Conservation (phyloP, 2,329 filamentous ascomycete genomes). For the Dactylellina leptospora region DNA sequence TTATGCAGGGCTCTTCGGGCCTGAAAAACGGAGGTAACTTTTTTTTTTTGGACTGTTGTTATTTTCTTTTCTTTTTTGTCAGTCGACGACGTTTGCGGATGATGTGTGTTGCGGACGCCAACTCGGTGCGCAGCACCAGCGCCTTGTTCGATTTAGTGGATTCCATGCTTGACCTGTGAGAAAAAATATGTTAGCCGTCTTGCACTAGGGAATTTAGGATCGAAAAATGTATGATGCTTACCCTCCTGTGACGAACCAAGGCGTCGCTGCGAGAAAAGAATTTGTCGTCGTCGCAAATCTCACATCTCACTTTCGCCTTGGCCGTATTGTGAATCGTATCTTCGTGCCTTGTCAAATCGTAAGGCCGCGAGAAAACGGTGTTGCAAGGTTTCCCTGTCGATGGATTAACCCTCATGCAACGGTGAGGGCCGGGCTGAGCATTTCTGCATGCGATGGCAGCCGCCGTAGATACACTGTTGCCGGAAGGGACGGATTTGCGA, state of each 20-base stretch:
- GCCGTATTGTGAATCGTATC: constrained; percentile 95
- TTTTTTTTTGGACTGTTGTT: background rate
- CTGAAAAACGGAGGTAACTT: constrained; percentile 11
- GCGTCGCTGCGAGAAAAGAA: constrained; percentile 96
- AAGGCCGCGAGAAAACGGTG: constrained; percentile 91
- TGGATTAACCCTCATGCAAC: constrained; percentile 91
- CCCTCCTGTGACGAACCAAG: constrained; percentile 82
- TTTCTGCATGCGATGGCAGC: constrained; percentile 71
- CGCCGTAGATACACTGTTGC: constrained; percentile 63
- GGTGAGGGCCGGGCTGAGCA: constrained; percentile 90
- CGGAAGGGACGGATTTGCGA: constrained; percentile 72
- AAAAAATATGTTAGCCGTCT: constrained; percentile 51
- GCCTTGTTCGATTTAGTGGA: constrained; percentile 49
- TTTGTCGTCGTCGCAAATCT: constrained; percentile 94
- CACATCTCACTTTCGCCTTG: constrained; percentile 93
- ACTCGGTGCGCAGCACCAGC: background rate
- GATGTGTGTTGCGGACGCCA: constrained; percentile 15
- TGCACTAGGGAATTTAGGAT: constrained; percentile 17
- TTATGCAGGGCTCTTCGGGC: constrained; percentile 47
- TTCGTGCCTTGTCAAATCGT: constrained; percentile 95
- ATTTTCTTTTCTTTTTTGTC: constrained; percentile 5
- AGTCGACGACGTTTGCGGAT: background rate
- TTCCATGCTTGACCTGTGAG: constrained; percentile 57
- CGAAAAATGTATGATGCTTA: constrained; percentile 36
- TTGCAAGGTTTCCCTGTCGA: constrained; percentile 95